These are phyloP conservation scores for Blepharisma undulans DNA, from an alignment of 169 alveolate species.

Conservation along the genomic window DNA sequence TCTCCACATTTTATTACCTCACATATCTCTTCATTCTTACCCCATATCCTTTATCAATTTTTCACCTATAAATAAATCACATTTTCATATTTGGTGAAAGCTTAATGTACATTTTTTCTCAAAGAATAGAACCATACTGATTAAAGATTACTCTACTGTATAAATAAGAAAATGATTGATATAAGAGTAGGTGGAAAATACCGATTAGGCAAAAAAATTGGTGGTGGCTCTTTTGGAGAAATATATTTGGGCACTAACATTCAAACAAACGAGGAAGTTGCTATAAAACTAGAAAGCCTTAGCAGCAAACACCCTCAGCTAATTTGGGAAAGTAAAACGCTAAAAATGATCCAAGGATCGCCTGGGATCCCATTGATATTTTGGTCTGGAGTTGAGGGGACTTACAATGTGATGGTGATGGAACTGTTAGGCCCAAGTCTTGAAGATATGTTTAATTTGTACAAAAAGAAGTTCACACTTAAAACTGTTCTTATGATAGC, in stretches of 20 bases:
- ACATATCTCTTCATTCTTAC: background rate
- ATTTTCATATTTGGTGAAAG: background rate
- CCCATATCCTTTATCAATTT: background rate
- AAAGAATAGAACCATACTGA: background rate
- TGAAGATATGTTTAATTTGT: constrained; percentile 66
- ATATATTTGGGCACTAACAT: background rate
- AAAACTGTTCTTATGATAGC: constrained; percentile 69
- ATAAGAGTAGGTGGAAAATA: constrained; percentile 17
- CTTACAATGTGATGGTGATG: constrained; percentile 78
- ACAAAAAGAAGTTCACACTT: constrained; percentile 59
- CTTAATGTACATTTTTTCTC: background rate
- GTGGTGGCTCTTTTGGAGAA: constrained; percentile 33
- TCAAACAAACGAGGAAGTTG: constrained; percentile 47
- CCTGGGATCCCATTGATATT: constrained; percentile 44
- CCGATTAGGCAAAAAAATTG: background rate
- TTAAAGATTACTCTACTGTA: background rate
- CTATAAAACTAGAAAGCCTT: constrained; percentile 59
- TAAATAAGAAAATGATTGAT: background rate
- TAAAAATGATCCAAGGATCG: background rate
- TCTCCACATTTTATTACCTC: background rate
- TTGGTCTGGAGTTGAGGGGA: constrained; percentile 69
- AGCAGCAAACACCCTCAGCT: constrained; percentile 55
- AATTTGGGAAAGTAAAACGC: constrained; percentile 52
- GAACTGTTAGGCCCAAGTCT: constrained; percentile 78
- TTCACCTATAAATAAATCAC: background rate